Conservation (phyloP, 306 rosid species). For the Lathyrus tuberosus region DNA sequence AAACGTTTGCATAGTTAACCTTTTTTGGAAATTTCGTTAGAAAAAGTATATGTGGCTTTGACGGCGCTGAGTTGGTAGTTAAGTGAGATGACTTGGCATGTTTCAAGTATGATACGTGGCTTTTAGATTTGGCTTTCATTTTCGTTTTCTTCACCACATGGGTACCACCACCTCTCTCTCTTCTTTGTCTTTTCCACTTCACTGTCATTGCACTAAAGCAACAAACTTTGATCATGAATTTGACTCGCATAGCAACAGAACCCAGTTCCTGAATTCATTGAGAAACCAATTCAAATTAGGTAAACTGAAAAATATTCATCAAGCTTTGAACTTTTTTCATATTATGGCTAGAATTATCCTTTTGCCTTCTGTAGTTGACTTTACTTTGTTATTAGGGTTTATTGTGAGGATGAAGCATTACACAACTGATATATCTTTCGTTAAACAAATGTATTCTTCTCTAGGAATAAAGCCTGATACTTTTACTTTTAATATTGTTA, state of each 20-base stretch:
- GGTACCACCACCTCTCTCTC: slow-evolving; percentile 1
- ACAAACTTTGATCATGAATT: neutral
- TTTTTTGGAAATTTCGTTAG: no score
- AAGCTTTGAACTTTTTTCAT: no score
- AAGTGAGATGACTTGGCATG: no score
- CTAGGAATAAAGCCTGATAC: slow-evolving; percentile 29
- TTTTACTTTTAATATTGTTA: slow-evolving; percentile 38
- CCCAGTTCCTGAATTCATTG: no score
- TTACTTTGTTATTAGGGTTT: slow-evolving; percentile 39
- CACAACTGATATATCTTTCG: slow-evolving; percentile 34
- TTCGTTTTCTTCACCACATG: neutral
- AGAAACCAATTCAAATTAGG: no score
- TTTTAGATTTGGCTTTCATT: no score
- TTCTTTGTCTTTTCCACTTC: neutral
- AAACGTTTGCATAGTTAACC: no score
- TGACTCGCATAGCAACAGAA: no score
- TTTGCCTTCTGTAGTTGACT: slow-evolving; percentile 45
- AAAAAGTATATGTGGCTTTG: no score
- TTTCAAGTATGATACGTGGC: no score
- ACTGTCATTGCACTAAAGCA: neutral
- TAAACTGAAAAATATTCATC: no score
- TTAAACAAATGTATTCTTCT: slow-evolving; percentile 38
- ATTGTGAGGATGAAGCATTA: slow-evolving; percentile 43
- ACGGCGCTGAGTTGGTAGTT: no score
- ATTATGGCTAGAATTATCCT: slow-evolving; percentile 41